Evolutionary conservation across 1,139 yeast genomes (phyloP), one percentile per base, ranked within the genome.

Genomic region (Nadsonia starkeyi-henricii): DNA sequence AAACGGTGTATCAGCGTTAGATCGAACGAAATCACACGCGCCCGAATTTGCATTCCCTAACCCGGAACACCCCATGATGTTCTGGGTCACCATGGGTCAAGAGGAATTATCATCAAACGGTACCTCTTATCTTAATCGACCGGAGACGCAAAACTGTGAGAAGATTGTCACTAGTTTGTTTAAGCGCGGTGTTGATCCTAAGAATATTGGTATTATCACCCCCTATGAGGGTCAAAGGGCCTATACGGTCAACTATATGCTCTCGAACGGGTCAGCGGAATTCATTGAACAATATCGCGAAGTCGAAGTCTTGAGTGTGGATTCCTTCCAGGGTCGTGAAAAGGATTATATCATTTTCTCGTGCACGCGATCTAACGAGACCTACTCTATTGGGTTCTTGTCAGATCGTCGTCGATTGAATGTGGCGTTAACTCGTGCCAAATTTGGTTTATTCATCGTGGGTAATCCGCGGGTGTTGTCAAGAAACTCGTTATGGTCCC

Each of bases 191-290:
- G 77, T 88, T 13, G 65, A 69, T 48, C 88, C 96, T 0, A 74
- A 74, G 18, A 94, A 86, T 61, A 88, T 89, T 61, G 96, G 96
- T 61, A 83, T 89, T 41, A 81, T 89, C 49, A 88, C 97, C 2
- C 96, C 97, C 0, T 89, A 89, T 64, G 95, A 86, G 63, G 96
- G 96, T 36, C 97, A 89, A 67, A 71, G 96, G 54, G 85, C 93
- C 0, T 88, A 82, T 61, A 70, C 88, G 51, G 74, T 78, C 15
- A 91, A 82, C 58, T 84, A 84, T 62, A 79, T 89, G 88, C 75
- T 77, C 55, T 65, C 80, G 70, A 80, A 81, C 58, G 84, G 91
- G 20, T 69, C 85, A 1, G 62, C 83, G 61, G 65, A 71, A 26
- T 33, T 33, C 17, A 78, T 77, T 56, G 81, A 80, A 2, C 66